Conservation (phyloP, 768 basidiomycete genomes). For the Boletus eberwhitei region DNA sequence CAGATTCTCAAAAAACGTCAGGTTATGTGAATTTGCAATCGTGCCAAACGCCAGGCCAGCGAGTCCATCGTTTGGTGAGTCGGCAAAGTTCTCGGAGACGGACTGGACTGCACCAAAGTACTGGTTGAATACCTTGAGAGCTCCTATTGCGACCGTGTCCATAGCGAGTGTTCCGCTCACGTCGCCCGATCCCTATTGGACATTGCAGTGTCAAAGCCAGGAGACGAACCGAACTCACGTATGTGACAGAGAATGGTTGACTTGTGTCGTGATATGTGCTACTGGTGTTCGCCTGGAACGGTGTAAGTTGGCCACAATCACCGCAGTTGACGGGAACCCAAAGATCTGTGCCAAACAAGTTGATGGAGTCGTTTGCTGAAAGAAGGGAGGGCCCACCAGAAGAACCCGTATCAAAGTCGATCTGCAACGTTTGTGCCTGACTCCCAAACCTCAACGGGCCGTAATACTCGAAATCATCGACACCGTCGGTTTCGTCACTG, state of each 20-base stretch:
- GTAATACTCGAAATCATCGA: constrained; percentile 48
- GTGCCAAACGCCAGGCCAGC: constrained; percentile 60
- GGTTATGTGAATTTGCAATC: constrained; percentile 43
- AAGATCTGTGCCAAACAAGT: constrained; percentile 43
- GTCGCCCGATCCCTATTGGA: constrained; percentile 47
- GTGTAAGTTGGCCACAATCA: constrained; percentile 33
- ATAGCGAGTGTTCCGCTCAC: constrained; percentile 47
- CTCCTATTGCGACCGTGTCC: constrained; percentile 51
- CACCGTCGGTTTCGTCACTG: constrained; percentile 37
- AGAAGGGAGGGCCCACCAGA: constrained; percentile 10
- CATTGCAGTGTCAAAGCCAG: background rate
- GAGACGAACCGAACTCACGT: constrained; percentile 35
- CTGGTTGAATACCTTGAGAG: constrained; percentile 44
- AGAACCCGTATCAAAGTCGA: constrained; percentile 69
- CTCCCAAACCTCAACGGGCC: constrained; percentile 48
- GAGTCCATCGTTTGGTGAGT: constrained; percentile 53
- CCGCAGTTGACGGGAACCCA: constrained; percentile 48
- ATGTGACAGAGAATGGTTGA: constrained; percentile 38
- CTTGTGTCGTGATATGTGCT: constrained; percentile 37
- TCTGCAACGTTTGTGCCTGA: constrained; percentile 46
- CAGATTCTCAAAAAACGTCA: constrained; percentile 66
- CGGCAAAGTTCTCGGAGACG: constrained; percentile 48
- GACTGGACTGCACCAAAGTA: constrained; percentile 52
- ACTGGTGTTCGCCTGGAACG: constrained; percentile 40
- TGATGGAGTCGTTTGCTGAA: background rate